A percentile compares a stretch with the other conserved stretches of the same genome.
Conservation (phyloP, 202 grass and related monocot species). For the Schoenoplectus triqueter region DNA sequence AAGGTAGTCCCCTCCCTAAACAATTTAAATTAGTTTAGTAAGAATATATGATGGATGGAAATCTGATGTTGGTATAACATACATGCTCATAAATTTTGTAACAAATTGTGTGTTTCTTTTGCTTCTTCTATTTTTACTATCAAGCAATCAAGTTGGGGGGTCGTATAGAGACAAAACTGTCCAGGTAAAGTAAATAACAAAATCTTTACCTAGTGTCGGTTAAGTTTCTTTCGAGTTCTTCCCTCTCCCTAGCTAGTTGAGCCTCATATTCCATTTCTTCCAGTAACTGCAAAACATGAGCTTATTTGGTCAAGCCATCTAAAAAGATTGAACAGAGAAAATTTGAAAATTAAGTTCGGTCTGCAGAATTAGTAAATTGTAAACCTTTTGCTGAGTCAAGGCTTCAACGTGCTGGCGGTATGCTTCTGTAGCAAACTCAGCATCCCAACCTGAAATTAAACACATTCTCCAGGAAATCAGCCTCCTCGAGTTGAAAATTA, state of each 20-base stretch:
- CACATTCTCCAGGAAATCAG: neutral
- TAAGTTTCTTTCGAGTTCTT: slow-evolving; percentile 52
- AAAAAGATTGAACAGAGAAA: slow-evolving; percentile 13
- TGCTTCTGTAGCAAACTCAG: slow-evolving; percentile 90
- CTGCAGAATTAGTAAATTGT: slow-evolving; percentile 30
- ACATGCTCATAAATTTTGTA: neutral
- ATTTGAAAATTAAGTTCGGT: neutral
- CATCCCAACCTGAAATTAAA: slow-evolving; percentile 88
- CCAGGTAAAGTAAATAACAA: slow-evolving; percentile 16
- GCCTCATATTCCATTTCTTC: slow-evolving; percentile 92
- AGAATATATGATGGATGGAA: neutral
- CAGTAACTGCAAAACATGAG: slow-evolving; percentile 62
- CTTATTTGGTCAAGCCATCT: slow-evolving; percentile 36
- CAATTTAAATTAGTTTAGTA: slow-evolving; percentile 25
- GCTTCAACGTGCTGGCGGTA: slow-evolving; percentile 96
- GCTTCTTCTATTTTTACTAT: neutral
- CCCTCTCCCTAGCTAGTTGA: slow-evolving; percentile 69
- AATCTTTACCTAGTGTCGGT: slow-evolving; percentile 37
- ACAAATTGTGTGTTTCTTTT: slow-evolving; percentile 14
- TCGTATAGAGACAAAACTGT: slow-evolving; percentile 6
- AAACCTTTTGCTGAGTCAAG: slow-evolving; percentile 87
- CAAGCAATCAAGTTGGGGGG: neutral
- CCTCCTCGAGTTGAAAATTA: neutral
- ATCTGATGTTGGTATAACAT: neutral
- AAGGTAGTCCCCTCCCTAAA: slow-evolving; percentile 33